A percentile compares a stretch with the other conserved stretches of the same genome.
Conservation (phyloP, 768 basidiomycete genomes). For the Phylloporus arenicola region DNA sequence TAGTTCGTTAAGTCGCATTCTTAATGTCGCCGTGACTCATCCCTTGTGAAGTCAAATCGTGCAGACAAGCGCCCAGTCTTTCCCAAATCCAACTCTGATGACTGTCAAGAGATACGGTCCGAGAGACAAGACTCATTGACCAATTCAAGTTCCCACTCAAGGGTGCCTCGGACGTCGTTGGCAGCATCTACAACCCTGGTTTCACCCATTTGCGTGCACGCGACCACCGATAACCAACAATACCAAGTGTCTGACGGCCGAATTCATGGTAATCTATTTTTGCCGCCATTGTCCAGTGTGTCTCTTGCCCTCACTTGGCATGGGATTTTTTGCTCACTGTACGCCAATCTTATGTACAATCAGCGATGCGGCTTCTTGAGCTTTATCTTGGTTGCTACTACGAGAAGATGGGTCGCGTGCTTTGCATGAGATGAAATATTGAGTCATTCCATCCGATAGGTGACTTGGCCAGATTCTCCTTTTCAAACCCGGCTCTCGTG, state of each 20-base stretch:
- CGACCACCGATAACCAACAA: neutral
- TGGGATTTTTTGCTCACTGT: conserved; percentile 14
- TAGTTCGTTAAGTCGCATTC: neutral
- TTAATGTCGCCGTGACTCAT: conserved; percentile 17
- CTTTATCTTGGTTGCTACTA: conserved; percentile 13
- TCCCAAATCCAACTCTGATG: conserved; percentile 1
- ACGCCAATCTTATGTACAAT: conserved; percentile 20
- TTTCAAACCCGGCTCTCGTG: conserved; percentile 22
- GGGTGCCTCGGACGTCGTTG: neutral
- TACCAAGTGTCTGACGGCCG: neutral
- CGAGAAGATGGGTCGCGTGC: conserved; percentile 15
- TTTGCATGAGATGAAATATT: conserved; percentile 15
- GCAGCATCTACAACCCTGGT: conserved; percentile 8
- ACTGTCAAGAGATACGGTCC: conserved; percentile 1
- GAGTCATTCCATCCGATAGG: conserved; percentile 6
- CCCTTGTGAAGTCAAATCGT: conserved; percentile 4
- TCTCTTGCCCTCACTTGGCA: neutral
- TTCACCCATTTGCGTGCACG: conserved; percentile 8
- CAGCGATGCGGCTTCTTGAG: conserved; percentile 11
- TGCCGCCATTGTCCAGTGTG: neutral
- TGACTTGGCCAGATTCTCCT: conserved; percentile 16
- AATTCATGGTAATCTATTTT: neutral
- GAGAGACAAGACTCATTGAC: neutral
- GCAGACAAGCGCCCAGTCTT: neutral
- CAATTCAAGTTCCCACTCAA: neutral